phyloP scores from a whole-genome alignment of 768 basidiomycete species.

The Phylloporus sp. region DNA sequence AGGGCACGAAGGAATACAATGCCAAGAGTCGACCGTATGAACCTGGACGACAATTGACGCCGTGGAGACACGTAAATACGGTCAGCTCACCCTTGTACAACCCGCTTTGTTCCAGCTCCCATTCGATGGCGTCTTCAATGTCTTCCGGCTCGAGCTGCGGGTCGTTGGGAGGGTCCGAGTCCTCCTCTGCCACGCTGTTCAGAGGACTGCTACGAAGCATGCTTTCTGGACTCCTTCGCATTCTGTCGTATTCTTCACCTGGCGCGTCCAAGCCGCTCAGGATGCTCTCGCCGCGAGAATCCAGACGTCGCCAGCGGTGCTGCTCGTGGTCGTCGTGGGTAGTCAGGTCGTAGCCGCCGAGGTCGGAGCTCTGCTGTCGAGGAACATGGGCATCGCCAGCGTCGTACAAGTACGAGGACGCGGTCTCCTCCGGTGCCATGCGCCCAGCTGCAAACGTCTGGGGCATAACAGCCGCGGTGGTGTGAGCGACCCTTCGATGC shows the following conservation, averaged over 20 bases:
- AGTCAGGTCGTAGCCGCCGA: constrained; percentile 21
- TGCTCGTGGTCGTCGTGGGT: constrained; percentile 19
- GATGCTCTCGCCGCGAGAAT: constrained; percentile 31
- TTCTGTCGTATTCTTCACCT: constrained; percentile 21
- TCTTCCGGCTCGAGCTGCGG: constrained; percentile 26
- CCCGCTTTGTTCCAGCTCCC: constrained; percentile 45
- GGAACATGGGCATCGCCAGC: constrained; percentile 6
- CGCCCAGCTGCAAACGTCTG: constrained; percentile 18
- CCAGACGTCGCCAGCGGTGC: constrained; percentile 29
- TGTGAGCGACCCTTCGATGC: constrained; percentile 31
- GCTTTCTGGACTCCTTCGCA: constrained; percentile 34
- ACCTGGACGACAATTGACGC: constrained; percentile 35
- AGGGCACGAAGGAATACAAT: constrained; percentile 58
- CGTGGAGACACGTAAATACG: neutral
- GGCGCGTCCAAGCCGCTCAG: constrained; percentile 27
- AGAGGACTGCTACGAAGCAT: constrained; percentile 26
- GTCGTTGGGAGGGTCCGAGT: constrained; percentile 13
- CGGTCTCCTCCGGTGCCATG: constrained; percentile 8
- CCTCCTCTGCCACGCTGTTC: constrained; percentile 38
- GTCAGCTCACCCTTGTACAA: constrained; percentile 42
- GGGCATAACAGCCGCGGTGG: constrained; percentile 25
- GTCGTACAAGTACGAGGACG: constrained; percentile 8
- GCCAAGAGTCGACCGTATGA: constrained; percentile 53
- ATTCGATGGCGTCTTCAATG: constrained; percentile 42
- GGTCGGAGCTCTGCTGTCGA: constrained; percentile 13